These are phyloP conservation scores for Urtica urens DNA, from an alignment of 306 rosid genomes.

Conservation along the genomic window DNA sequence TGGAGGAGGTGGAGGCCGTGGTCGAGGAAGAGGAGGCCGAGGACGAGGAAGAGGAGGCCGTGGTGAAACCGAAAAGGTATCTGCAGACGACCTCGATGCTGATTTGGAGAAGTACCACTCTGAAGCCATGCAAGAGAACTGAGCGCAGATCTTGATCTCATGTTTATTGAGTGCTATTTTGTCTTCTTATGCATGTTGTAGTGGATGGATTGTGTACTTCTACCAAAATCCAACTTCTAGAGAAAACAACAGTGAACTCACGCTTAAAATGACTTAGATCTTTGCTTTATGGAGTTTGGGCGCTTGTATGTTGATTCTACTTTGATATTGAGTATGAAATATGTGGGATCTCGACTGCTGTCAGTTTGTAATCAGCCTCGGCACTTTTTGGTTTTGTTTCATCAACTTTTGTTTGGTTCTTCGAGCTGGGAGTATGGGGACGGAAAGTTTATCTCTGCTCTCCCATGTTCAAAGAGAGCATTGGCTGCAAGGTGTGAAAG, in stretches of 20 bases:
- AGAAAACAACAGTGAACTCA: constrained; percentile 26
- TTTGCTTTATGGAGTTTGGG: constrained; percentile 49
- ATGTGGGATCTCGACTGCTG: constrained; percentile 44
- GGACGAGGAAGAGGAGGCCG: constrained; percentile 47
- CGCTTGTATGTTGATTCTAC: constrained; percentile 31
- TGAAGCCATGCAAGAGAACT: constrained; percentile 64
- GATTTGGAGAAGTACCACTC: constrained; percentile 93
- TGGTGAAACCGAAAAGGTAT: constrained; percentile 54
- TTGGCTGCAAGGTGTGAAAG: constrained; percentile 53
- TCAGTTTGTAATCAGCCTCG: constrained; percentile 18
- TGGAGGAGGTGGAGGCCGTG: constrained; percentile 11
- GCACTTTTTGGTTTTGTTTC: constrained; percentile 19
- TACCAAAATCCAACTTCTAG: constrained; percentile 31
- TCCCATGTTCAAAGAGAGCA: constrained; percentile 36
- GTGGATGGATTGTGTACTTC: constrained; percentile 42
- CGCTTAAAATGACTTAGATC: constrained; percentile 26
- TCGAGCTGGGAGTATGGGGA: constrained; percentile 37
- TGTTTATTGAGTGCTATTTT: constrained; percentile 34
- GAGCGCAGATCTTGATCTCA: constrained; percentile 19
- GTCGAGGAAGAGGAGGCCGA: constrained; percentile 31
- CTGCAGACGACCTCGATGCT: constrained; percentile 92
- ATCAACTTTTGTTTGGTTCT: constrained; percentile 25
- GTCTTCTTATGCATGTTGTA: constrained; percentile 32
- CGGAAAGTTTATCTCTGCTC: constrained; percentile 28
- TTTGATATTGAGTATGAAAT: constrained; percentile 37